These are phyloP conservation scores for Fusarium lyarnte DNA, from an alignment of 2,329 filamentous ascomycete species.

Conservation along the genomic window DNA sequence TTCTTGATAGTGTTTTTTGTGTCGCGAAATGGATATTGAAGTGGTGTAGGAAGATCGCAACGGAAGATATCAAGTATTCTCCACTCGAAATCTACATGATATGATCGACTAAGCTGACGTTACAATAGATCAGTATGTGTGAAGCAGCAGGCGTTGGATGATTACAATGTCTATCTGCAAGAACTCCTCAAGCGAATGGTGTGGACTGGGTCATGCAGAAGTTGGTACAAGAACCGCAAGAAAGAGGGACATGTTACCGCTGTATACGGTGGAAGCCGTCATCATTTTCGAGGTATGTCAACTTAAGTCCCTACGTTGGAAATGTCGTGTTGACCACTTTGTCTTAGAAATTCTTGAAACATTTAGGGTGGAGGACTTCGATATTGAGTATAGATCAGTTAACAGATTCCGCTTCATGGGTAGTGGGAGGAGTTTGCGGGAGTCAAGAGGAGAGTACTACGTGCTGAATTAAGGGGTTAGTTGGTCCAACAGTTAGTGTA, in stretches of 20 bases:
- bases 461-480: accelerated
- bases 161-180: conserved; percentile 15
- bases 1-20: neutral
- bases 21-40: neutral
- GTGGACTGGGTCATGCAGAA: conserved; percentile 3
- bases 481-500: accelerated
- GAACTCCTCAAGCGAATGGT: conserved; percentile 8
- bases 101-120: accelerated
- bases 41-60: conserved; percentile 1
- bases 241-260: neutral
- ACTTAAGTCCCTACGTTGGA: neutral
- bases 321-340: neutral
- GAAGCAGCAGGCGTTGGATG: neutral
- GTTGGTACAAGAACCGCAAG: conserved; percentile 7
- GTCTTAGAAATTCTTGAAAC: neutral
- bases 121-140: neutral
- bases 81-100: neutral
- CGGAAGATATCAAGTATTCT: conserved; percentile 1
- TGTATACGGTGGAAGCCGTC: neutral
- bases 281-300: neutral
- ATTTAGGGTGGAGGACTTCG: neutral
- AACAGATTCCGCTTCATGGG: conserved; percentile 6
- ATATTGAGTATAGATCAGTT: neutral
- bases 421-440: neutral
- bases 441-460: neutral